Evolutionary conservation across 202 grass and related monocot species (phyloP).

Genomic region (Panicum hallii): DNA sequence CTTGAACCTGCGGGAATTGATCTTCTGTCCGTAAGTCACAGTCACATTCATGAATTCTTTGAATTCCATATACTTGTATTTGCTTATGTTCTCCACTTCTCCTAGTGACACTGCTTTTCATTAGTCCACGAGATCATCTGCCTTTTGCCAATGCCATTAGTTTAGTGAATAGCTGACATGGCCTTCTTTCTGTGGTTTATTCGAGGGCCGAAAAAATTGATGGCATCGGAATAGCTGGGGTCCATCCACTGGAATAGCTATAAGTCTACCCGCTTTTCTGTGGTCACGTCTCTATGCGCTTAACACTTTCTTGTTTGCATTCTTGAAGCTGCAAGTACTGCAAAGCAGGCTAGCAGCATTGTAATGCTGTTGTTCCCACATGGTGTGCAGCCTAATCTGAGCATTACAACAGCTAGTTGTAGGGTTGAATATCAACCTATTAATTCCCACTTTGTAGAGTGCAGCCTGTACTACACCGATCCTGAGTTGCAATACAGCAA

Average conservation of each 20-base stretch:
- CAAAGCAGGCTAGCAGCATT: neutral
- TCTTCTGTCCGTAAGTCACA: conserved; percentile 77
- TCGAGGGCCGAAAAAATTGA: neutral
- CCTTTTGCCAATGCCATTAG: neutral
- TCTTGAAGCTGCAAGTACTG: neutral
- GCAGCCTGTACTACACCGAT: neutral
- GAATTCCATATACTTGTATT: neutral
- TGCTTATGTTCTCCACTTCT: conserved; percentile 24
- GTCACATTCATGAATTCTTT: conserved; percentile 30
- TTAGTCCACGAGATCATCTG: neutral
- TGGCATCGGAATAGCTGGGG: neutral
- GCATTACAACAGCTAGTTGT: no score
- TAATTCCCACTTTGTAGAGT: neutral
- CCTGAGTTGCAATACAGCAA: neutral
- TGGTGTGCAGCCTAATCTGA: neutral
- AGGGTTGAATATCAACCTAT: neutral
- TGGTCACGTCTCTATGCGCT: neutral
- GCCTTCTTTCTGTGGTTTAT: neutral
- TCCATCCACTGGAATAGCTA: neutral
- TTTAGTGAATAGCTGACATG: neutral
- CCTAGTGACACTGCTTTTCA: neutral
- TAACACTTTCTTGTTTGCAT: neutral
- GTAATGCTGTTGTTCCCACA: neutral
- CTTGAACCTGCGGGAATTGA: conserved; percentile 77
- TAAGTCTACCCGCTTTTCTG: neutral